Base-by-base conservation (phyloP, 1,284 basidiomycete genomes). In the Cerioporus squamosus region DNA sequence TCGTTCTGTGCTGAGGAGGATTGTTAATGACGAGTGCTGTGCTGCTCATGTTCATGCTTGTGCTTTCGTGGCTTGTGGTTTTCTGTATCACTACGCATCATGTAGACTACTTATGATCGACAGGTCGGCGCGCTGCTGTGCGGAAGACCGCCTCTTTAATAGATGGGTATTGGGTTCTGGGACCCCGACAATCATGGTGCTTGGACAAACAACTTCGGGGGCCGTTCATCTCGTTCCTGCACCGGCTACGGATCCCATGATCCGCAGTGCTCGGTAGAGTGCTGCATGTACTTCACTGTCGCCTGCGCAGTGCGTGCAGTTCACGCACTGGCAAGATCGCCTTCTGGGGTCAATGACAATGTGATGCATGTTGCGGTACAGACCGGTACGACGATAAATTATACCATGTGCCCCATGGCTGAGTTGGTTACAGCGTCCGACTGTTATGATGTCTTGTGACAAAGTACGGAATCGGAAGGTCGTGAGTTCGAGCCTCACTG, bases 341-440 rank as follows among this genome's bases (percentile, higher is more conserved):
- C n/a, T n/a, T n/a, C n/a, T n/a, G n/a, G n/a, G n/a, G n/a, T n/a
- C n/a, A n/a, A n/a, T 26, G 26, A 26, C 26, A 8, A 26, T 26
- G 26, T n/a, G n/a, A n/a, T n/a, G n/a, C n/a, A n/a, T n/a, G n/a
- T n/a, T n/a, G n/a, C n/a, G n/a, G n/a, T n/a, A n/a, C n/a, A n/a
- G n/a, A n/a, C n/a, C n/a, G n/a, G n/a, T n/a, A n/a, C n/a, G n/a
- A n/a, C n/a, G n/a, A n/a, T n/a, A n/a, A n/a, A n/a, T 26, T 26
- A 26, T 4, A 26, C 26, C n/a, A n/a, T n/a, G 3, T 87, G 86
- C 85, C 85, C 86, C 85, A 79, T 87, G 86, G 86, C 85, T 87
- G 78, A 87, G 85, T 85, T 87, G 85, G 85, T 86, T 81, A 87
- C 79, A 86, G 86, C 86, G 85, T 87, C 84, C 85, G 86, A 87